phyloP scores from a whole-genome alignment of 1,139 yeast species.

The Pichia sp. region DNA sequence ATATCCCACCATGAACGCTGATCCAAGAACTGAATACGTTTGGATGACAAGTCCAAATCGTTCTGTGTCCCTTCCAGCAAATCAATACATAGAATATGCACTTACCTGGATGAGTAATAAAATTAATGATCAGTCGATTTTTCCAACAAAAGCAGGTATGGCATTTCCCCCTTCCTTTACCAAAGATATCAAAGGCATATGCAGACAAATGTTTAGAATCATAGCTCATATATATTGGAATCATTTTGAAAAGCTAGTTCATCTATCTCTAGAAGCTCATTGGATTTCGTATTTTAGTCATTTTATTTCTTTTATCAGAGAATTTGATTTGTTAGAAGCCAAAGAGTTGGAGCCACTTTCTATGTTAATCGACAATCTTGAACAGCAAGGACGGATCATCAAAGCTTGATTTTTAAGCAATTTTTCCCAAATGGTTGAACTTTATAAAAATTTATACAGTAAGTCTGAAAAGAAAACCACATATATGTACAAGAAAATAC shows the following conservation, averaged over 20 bases:
- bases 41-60: constrained; percentile 82
- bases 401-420: too few relatives aligned
- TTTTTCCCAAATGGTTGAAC: too few relatives aligned
- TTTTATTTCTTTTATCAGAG: constrained; percentile 77
- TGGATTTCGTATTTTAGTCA: constrained; percentile 99
- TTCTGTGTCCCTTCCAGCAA: constrained; percentile 82
- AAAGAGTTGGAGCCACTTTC: constrained; percentile 73
- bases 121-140: constrained; percentile 78
- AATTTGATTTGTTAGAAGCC: constrained; percentile 72
- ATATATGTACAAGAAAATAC: too few relatives aligned
- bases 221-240: constrained; percentile 93
- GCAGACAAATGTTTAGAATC: constrained; percentile 89
- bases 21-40: constrained; percentile 81
- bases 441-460: too few relatives aligned
- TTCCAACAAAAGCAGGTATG: constrained; percentile 90
- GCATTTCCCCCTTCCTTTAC: constrained; percentile 85
- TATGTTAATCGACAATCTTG: constrained; percentile 71
- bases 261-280: constrained; percentile 88
- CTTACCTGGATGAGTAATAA: constrained; percentile 85
- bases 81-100: constrained; percentile 87
- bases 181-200: constrained; percentile 77
- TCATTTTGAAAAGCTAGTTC: constrained; percentile 88
- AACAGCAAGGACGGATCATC: constrained; percentile 76
- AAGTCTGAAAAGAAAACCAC: too few relatives aligned
- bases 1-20: constrained; percentile 94